Evolutionary conservation across 345 rosid species (phyloP), one percentile per base, ranked within the genome.

Genomic region (Brassica nigra): DNA sequence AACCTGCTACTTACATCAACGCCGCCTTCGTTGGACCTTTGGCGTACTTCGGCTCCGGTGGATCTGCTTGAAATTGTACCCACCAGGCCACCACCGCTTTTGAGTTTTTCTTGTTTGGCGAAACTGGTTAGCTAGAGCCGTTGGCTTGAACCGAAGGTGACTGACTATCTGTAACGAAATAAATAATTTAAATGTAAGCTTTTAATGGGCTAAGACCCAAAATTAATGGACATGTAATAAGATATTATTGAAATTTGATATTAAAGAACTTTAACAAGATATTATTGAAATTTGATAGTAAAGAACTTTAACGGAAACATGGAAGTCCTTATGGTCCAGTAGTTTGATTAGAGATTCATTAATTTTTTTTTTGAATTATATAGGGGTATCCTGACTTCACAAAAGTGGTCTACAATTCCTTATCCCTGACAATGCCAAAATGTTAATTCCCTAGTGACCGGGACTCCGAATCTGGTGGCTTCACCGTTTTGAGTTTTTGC

Each of bases 1-100:
- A 94, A 62, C 98, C 97, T 0, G 90, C 95, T 0, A 94, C 97
- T 0, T 94, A 92, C 37, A 89, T 94, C 62, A 94, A 91, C 70
- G 98, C 90, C 5, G 92, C 97, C 10, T 64, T 88, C 3, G 93
- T 94, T 69, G 91, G 98, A 49, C 95, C 97, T 5, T 36, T 94
- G 59, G 89, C 97, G 2, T 94, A 89, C 62, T 92, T 94, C 77
- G 86, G 91, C 67, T 15, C 66, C 59, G 34, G 66, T 18, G 5
- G 12, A 39, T 55, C 81, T 59, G 49, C 49, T 18, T 78, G 72
- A 78, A 16, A 59, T 5, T 3, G 42, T 34, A 23, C 2, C 6
- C 18, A 28, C 52, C 55, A 49, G n/a, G 1, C 6, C 18, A 28
- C 52, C 55, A 49, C 55, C 55, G 30, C 52, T n/a, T 47, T 59